phyloP scores from a whole-genome alignment of 495 filamentous ascomycete species.

The Pseudevernia furfuracea region DNA sequence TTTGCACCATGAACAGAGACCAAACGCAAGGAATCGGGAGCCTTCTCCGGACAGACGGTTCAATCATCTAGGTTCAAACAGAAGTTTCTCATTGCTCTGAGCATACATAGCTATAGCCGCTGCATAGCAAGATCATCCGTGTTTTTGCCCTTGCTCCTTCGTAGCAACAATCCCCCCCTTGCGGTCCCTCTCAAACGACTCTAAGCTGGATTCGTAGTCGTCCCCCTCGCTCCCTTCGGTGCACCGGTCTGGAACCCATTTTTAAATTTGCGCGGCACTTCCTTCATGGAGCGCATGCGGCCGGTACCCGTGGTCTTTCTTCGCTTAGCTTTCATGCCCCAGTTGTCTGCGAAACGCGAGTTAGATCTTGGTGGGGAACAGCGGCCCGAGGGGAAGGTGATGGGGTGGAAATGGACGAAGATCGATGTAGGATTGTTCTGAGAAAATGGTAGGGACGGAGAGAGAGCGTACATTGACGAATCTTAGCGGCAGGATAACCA shows the following conservation, averaged over 20 bases:
- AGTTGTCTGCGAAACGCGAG: conserved; percentile 67
- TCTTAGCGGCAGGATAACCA: conserved; percentile 95
- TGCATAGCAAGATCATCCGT: neutral
- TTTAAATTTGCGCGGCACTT: conserved; percentile 79
- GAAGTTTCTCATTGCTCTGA: neutral
- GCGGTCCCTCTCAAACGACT: neutral
- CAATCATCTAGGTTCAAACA: neutral
- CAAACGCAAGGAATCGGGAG: neutral
- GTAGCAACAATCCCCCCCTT: neutral
- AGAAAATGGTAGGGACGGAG: neutral
- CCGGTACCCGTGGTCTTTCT: conserved; percentile 98
- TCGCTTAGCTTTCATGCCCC: conserved; percentile 98
- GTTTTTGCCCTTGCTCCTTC: neutral
- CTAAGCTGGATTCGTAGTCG: conserved; percentile 29
- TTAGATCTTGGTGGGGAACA: neutral
- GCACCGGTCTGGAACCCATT: conserved; percentile 91
- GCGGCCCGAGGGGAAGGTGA: neutral
- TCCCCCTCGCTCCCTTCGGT: conserved; percentile 75
- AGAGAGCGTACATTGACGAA: conserved; percentile 80
- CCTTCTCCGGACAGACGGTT: neutral
- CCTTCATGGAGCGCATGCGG: conserved; percentile 85
- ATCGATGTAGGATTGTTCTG: neutral
- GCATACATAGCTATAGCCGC: neutral
- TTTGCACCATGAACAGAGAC: neutral
- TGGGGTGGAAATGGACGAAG: neutral